Evolutionary conservation across 2,329 filamentous ascomycete genomes (phyloP).

Genomic region (Ophiostoma perfectum): DNA sequence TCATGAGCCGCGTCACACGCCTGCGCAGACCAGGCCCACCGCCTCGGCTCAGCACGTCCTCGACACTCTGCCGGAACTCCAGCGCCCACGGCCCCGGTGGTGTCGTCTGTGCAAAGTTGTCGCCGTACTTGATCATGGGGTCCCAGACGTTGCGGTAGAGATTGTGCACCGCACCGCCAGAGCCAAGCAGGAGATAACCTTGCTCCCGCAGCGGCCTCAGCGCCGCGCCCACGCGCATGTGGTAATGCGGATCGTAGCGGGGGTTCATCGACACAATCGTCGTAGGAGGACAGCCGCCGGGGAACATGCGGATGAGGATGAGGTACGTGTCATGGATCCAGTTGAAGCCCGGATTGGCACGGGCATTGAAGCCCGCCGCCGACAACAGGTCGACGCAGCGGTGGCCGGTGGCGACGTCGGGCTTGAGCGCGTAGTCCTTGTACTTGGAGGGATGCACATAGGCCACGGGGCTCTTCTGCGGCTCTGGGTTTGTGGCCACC

Average conservation of each 20-base stretch:
- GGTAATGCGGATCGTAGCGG: slow-evolving; percentile 39
- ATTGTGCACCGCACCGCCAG: slow-evolving; percentile 62
- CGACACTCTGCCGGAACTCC: slow-evolving; percentile 60
- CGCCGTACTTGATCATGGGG: slow-evolving; percentile 57
- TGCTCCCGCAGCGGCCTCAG: slow-evolving; percentile 52
- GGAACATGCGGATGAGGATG: slow-evolving; percentile 66
- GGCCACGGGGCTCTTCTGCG: slow-evolving; percentile 58
- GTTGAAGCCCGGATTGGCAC: slow-evolving; percentile 52
- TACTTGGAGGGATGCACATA: slow-evolving; percentile 64
- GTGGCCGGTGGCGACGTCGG: slow-evolving; percentile 51
- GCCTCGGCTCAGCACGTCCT: slow-evolving; percentile 47
- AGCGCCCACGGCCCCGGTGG: slow-evolving; percentile 57
- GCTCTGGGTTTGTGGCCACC: slow-evolving; percentile 55
- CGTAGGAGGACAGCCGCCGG: slow-evolving; percentile 57
- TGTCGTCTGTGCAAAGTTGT: slow-evolving; percentile 56
- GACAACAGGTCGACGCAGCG: slow-evolving; percentile 47
- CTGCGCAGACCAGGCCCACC: slow-evolving; percentile 50
- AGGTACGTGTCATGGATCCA: slow-evolving; percentile 71
- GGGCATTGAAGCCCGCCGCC: slow-evolving; percentile 49
- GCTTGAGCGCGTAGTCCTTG: slow-evolving; percentile 53
- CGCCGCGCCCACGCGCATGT: slow-evolving; percentile 50
- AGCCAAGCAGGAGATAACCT: slow-evolving; percentile 49
- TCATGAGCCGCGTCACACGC: slow-evolving; percentile 58
- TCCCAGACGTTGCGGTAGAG: slow-evolving; percentile 62
- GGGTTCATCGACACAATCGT: slow-evolving; percentile 45